Conservation (phyloP, 768 basidiomycete genomes). For the Butyriboletus loyo region DNA sequence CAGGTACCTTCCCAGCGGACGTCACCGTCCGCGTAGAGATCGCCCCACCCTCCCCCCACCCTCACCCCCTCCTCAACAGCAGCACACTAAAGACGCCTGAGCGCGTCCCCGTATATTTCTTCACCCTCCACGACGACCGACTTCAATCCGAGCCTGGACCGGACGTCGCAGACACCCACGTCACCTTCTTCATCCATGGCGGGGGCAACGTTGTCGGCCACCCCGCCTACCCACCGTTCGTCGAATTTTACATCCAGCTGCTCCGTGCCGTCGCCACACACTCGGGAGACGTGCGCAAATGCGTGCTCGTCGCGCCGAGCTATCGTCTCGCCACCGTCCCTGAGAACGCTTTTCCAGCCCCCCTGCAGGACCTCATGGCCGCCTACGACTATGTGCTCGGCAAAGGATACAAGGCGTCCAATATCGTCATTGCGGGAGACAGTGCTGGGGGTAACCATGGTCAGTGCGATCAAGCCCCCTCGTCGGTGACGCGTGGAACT, state of each 20-base stretch:
- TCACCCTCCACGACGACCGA: background rate
- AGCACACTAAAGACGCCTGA: constrained; percentile 11
- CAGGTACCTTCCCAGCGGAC: constrained; percentile 6
- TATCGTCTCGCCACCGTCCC: constrained; percentile 25
- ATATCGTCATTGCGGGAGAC: constrained; percentile 21
- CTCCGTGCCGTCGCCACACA: constrained; percentile 7
- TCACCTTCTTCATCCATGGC: constrained; percentile 26
- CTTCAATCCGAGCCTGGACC: background rate
- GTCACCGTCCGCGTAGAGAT: constrained; percentile 14
- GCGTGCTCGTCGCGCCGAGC: constrained; percentile 19
- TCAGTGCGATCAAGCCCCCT: background rate
- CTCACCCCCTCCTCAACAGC: background rate
- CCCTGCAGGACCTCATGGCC: constrained; percentile 21
- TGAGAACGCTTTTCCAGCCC: constrained; percentile 23
- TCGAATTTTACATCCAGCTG: constrained; percentile 2
- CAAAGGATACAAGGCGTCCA: constrained; percentile 22
- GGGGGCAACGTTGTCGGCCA: constrained; percentile 19
- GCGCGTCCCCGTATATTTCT: constrained; percentile 24
- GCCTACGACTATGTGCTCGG: constrained; percentile 26
- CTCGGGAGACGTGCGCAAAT: background rate
- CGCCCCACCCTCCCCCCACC: constrained; percentile 9
- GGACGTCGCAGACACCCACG: background rate
- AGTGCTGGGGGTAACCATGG: constrained; percentile 28
- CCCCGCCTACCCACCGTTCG: constrained; percentile 6
- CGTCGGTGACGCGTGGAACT: background rate